Percentiles rank a stretch among this genome's conserved stretches.
Evolutionary conservation across 495 filamentous ascomycete species (phyloP).

Genomic region (Cercophora newfieldiana): DNA sequence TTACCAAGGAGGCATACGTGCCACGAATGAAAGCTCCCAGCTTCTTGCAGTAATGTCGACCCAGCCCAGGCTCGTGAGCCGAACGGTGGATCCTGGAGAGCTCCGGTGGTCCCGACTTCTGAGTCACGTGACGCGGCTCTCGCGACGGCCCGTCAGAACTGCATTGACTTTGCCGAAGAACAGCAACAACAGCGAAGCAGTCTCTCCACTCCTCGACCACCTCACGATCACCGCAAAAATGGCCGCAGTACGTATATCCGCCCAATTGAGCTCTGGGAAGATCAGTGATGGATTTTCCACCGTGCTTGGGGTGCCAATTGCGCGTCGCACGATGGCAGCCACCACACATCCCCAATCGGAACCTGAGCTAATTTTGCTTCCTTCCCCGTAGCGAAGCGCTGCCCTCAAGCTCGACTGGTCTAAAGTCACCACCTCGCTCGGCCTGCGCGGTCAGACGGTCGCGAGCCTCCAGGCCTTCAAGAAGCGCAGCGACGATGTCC

Average conservation of each 20-base stretch:
- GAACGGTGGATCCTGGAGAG: neutral
- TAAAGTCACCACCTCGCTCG: slow-evolving; percentile 86
- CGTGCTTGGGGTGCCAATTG: slow-evolving; percentile 4
- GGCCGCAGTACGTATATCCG: slow-evolving; percentile 70
- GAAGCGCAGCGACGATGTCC: slow-evolving; percentile 98
- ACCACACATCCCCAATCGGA: neutral
- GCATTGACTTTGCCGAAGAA: slow-evolving; percentile 34
- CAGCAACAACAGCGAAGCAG: slow-evolving; percentile 40
- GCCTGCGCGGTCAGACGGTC: slow-evolving; percentile 92
- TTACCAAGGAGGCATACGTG: neutral
- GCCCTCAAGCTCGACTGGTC: slow-evolving; percentile 99
- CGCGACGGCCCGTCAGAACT: slow-evolving; percentile 22
- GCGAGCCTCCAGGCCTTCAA: slow-evolving; percentile 92
- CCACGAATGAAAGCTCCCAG: neutral
- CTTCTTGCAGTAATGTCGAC: no score
- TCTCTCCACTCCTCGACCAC: slow-evolving; percentile 47
- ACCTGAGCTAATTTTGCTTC: slow-evolving; percentile 53
- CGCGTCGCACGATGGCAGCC: neutral
- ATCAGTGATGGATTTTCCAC: neutral
- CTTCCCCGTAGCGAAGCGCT: slow-evolving; percentile 78
- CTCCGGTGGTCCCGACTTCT: neutral
- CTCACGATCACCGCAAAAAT: slow-evolving; percentile 70
- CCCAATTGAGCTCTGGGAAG: slow-evolving; percentile 23
- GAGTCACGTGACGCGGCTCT: slow-evolving; percentile 31
- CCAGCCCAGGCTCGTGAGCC: slow-evolving; percentile 17